These are phyloP conservation scores for Marasmius fiardii DNA, from an alignment of 1,284 basidiomycete species.

Conservation along the genomic window DNA sequence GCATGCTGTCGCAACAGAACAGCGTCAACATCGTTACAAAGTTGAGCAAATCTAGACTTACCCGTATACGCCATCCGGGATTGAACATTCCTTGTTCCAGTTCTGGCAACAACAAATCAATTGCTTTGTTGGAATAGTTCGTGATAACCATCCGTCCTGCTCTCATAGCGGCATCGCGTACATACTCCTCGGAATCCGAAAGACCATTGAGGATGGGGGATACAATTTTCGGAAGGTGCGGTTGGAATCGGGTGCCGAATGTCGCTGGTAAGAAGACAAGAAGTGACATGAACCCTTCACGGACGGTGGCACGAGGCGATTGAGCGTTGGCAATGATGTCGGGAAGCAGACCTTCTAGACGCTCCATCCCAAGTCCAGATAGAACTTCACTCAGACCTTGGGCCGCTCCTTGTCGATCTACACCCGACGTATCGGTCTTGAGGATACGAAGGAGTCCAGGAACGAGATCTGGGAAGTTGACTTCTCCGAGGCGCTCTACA, in stretches of 20 bases:
- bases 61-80: conserved; percentile 90
- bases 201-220: conserved; percentile 91
- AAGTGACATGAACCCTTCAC: conserved; percentile 98
- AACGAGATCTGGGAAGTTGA: conserved; percentile 94
- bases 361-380: conserved; percentile 94
- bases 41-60: conserved; percentile 36
- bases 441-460: conserved; percentile 87
- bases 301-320: conserved; percentile 87
- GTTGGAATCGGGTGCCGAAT: conserved; percentile 94
- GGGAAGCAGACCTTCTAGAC: conserved; percentile 91
- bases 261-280: conserved; percentile 96
- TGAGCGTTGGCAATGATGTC: conserved; percentile 93
- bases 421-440: conserved; percentile 92
- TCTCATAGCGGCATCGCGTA: conserved; percentile 95
- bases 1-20: conserved; percentile 60
- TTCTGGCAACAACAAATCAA: conserved; percentile 93
- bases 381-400: conserved; percentile 97
- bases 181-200: conserved; percentile 92
- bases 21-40: conserved; percentile 7
- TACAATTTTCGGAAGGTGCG: conserved; percentile 94
- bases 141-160: conserved; percentile 99
- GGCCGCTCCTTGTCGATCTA: conserved; percentile 96
- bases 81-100: conserved; percentile 96
- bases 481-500: conserved; percentile 94
- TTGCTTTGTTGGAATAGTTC: conserved; percentile 91